Evolutionary conservation across 305 asterid genomes (phyloP).

Genomic region (Fraxinus latifolia): DNA sequence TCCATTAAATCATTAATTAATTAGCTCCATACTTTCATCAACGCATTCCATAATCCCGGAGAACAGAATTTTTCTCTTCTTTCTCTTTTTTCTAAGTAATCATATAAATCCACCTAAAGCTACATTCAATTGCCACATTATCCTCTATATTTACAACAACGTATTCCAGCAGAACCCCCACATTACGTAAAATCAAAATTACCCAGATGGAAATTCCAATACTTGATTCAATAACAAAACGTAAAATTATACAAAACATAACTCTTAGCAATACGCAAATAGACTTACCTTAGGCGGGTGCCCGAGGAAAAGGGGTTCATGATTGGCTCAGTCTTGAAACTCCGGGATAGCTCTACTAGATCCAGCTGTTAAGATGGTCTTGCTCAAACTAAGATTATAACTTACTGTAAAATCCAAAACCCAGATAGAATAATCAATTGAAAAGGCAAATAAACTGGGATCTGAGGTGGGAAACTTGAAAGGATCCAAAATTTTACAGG

Average conservation of each 20-base stretch:
- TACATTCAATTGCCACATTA: slow-evolving; percentile 11
- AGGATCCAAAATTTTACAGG: slow-evolving; percentile 4
- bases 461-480: slow-evolving; percentile 24
- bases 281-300: slow-evolving; percentile 71
- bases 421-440: slow-evolving; percentile 26
- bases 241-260: not conserved
- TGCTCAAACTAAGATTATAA: slow-evolving; percentile 23
- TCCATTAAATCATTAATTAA: not conserved
- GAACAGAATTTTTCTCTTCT: not conserved
- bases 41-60: not conserved
- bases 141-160: not conserved
- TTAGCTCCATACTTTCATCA: not conserved
- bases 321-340: slow-evolving; percentile 48
- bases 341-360: slow-evolving; percentile 59
- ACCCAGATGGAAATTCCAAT: not conserved
- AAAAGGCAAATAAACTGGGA: slow-evolving; percentile 20
- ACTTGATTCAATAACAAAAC: slow-evolving; percentile 18
- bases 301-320: slow-evolving; percentile 93
- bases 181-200: slow-evolving; percentile 22
- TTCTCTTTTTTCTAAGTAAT: slow-evolving; percentile 3
- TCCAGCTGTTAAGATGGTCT: slow-evolving; percentile 36
- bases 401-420: slow-evolving; percentile 19
- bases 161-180: slow-evolving; percentile 15
- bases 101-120: slow-evolving; percentile 17
- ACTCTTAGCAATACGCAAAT: not conserved